Evolutionary conservation across 1,139 yeast genomes (phyloP).

Genomic region (Hemisphaericaspora xylanilytica): DNA sequence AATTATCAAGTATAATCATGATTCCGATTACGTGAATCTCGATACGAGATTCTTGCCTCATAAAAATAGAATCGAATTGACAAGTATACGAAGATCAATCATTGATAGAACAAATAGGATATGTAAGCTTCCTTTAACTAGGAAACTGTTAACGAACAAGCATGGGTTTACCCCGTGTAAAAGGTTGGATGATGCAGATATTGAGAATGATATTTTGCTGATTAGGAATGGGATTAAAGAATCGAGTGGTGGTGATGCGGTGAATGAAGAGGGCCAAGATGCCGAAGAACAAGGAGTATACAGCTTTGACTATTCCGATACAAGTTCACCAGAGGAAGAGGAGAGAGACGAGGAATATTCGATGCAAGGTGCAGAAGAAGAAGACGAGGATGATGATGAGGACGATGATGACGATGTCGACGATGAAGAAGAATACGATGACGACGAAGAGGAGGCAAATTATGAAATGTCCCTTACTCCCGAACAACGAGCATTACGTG

Average conservation of each 20-base stretch:
- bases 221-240: slow-evolving; percentile 11
- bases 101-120: slow-evolving; percentile 10
- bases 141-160: slow-evolving; percentile 10
- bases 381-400: slow-evolving; percentile 10
- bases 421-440: slow-evolving; percentile 2
- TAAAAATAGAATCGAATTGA: slow-evolving; percentile 35
- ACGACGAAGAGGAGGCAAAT: slow-evolving; percentile 6
- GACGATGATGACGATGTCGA: slow-evolving; percentile 9
- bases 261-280: slow-evolving; percentile 6
- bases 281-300: slow-evolving; percentile 7
- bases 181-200: slow-evolving; percentile 26
- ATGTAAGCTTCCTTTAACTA: slow-evolving; percentile 5
- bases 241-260: background rate
- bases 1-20: slow-evolving; percentile 21
- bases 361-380: too few relatives aligned
- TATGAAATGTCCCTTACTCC: slow-evolving; percentile 3
- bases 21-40: slow-evolving; percentile 24
- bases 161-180: slow-evolving; percentile 13
- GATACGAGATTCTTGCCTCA: slow-evolving; percentile 22
- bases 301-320: slow-evolving; percentile 6
- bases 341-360: too few relatives aligned
- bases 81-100: slow-evolving; percentile 23
- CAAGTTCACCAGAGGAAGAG: slow-evolving; percentile 9
- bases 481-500: slow-evolving; percentile 10
- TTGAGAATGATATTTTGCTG: slow-evolving; percentile 21